Conservation (phyloP, 2,329 filamentous ascomycete genomes). For the Clarireedia sp. region DNA sequence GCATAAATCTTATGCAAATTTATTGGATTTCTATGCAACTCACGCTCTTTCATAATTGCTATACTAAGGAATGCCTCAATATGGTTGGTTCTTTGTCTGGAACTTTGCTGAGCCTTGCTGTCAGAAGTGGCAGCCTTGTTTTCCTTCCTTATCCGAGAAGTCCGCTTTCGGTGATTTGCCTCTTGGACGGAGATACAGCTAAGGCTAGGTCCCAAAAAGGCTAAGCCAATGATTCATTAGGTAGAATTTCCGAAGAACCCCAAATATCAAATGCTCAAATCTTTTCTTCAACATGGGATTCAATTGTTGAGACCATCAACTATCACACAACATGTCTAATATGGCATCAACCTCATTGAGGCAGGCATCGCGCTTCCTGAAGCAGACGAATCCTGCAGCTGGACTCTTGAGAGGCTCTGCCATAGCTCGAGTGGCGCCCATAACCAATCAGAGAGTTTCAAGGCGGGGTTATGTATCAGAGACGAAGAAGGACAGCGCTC, state of each 20-base stretch:
- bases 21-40: not conserved
- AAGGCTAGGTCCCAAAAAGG: not conserved
- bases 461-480: constrained; percentile 74
- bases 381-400: constrained; percentile 21
- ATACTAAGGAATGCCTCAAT: too few relatives aligned
- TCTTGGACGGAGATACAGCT: not conserved
- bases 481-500: constrained; percentile 69
- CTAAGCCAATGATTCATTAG: not conserved
- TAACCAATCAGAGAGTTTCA: constrained; percentile 18
- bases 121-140: not conserved
- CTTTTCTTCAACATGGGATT: not conserved
- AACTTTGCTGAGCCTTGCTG: not conserved
- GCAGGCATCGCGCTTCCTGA: constrained; percentile 28
- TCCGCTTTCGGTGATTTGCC: not conserved
- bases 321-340: constrained; percentile 4
- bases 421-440: constrained; percentile 16
- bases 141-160: not conserved
- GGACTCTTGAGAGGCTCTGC: constrained; percentile 21
- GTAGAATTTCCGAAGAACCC: constrained; percentile 6
- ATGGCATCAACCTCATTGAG: constrained; percentile 23
- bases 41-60: too few relatives aligned
- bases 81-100: too few relatives aligned
- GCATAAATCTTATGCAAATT: not conserved
- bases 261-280: constrained; percentile 5
- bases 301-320: not conserved